Percentiles rank a stretch among this genome's conserved stretches.
phyloP scores from a whole-genome alignment of 2,329 filamentous ascomycete genomes.

The Fonsecaea nubica region DNA sequence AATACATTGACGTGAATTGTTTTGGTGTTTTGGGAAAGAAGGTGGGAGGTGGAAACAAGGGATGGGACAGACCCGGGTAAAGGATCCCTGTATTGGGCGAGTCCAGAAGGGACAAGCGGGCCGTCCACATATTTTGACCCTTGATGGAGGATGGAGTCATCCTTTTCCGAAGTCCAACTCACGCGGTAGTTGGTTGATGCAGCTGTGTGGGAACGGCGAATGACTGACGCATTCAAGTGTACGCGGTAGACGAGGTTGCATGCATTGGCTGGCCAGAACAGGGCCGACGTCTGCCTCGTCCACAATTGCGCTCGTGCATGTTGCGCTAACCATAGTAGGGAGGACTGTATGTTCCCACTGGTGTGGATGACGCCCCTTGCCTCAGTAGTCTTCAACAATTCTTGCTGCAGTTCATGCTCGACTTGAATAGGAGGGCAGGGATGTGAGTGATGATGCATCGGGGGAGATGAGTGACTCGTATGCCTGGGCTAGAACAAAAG shows the following conservation, averaged over 20 bases:
- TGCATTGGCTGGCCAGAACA: constrained; percentile 7
- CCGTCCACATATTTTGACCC: neutral
- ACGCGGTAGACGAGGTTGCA: constrained; percentile 5
- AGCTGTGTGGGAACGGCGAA: neutral
- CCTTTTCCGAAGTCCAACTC: constrained; percentile 3
- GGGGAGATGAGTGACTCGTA: neutral
- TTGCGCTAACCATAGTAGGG: constrained; percentile 13
- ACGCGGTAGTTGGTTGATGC: neutral
- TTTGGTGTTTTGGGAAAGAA: neutral
- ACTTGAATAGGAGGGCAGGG: constrained; percentile 4
- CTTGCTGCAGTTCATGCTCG: constrained; percentile 16
- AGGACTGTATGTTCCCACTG: constrained; percentile 13
- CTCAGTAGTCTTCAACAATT: constrained; percentile 14
- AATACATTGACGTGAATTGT: neutral
- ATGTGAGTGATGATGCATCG: neutral
- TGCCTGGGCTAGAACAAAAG: neutral
- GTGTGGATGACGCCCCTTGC: constrained; percentile 14
- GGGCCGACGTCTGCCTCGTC: constrained; percentile 12
- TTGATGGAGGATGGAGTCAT: neutral
- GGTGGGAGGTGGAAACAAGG: neutral
- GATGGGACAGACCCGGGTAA: neutral
- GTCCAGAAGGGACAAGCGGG: neutral
- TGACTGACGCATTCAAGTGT: constrained; percentile 5
- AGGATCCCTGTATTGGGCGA: neutral
- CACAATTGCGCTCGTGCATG: constrained; percentile 28